Base-by-base conservation (phyloP, 2,329 filamentous ascomycete genomes). In the Westerdykella sp. region DNA sequence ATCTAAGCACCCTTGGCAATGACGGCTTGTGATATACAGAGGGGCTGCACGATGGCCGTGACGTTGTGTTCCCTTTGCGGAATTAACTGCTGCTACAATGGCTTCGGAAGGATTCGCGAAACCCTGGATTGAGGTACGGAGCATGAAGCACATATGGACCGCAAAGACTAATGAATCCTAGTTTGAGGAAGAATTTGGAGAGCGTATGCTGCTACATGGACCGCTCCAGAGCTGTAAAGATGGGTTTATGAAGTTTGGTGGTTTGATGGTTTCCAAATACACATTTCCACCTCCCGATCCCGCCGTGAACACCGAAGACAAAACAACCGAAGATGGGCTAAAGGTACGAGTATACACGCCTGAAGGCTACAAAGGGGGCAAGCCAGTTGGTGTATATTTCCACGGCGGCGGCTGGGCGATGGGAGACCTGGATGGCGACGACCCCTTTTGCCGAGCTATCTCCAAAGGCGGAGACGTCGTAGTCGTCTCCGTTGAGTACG, bases 361-460 rank as follows among this genome's bases (percentile, higher is more conserved):
- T 3, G 41, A 57, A 22, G 55, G 53, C 5, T 64, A 65, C 31
- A 44, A 41, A 6, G 56, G 56, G 9, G 51, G 48, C 13, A 66
- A 57, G 16, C 64, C 65, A 5, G 55, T 62, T 6, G 59, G 63
- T 22, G 43, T 68, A 12, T 67, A 65, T 36, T 63, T 51, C 30
- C 65, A 68, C 47, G 58, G 65, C 25, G 65, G 65, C 32, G 65
- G 65, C 5, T 68, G 63, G 64, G 62, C 62, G 4, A 63, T 67
- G 57, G 62, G 64, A 11, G 55, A 64, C 35, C 34, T 68, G 2
- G 56, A 67, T 14, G 53, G 51, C 5, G 65, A 68, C 23, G 65
- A 68, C 45, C 39, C 48, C 1, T 49, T 50, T 25, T 60, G 56
- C 30, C 43, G 65, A 22, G 40, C 46, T 22, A 54, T 63, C 18